phyloP scores from a whole-genome alignment of 2,329 filamentous ascomycete genomes.

The Pseudogymnoascus sp. region DNA sequence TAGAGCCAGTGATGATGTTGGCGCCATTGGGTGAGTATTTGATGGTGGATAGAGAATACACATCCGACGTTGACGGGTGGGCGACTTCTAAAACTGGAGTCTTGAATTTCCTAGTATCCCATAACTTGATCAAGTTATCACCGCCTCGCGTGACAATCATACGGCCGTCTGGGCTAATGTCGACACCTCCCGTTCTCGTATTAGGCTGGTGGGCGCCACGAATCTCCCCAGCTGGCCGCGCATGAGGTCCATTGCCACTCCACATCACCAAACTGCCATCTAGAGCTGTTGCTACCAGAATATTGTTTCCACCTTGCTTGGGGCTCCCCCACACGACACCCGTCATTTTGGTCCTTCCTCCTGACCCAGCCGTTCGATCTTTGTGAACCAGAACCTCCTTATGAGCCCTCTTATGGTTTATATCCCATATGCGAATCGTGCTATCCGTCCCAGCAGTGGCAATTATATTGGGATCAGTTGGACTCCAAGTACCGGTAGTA shows the following conservation, averaged over 20 bases:
- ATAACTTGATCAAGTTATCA: constrained; percentile 88
- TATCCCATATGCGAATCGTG: constrained; percentile 92
- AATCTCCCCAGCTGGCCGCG: constrained; percentile 74
- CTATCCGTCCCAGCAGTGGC: constrained; percentile 92
- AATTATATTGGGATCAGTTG: constrained; percentile 73
- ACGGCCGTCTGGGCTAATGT: constrained; percentile 83
- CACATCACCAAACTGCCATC: constrained; percentile 92
- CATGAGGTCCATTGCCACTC: constrained; percentile 78
- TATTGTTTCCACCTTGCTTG: constrained; percentile 66
- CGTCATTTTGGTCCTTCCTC: constrained; percentile 89
- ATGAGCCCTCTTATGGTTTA: constrained; percentile 83
- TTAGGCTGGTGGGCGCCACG: constrained; percentile 71
- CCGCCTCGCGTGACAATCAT: constrained; percentile 87
- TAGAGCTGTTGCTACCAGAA: constrained; percentile 74
- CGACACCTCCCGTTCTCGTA: constrained; percentile 88
- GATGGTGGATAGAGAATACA: constrained; percentile 81
- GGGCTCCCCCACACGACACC: constrained; percentile 79
- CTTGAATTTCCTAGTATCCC: constrained; percentile 96
- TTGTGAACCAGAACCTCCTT: constrained; percentile 96
- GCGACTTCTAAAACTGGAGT: constrained; percentile 71
- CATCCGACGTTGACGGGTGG: constrained; percentile 74
- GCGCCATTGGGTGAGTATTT: constrained; percentile 78
- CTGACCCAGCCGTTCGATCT: constrained; percentile 78
- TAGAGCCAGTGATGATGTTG: constrained; percentile 83
- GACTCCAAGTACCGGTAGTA: constrained; percentile 85